Conservation (phyloP, 495 filamentous ascomycete genomes). For the Friedmanniomyces simplex region DNA sequence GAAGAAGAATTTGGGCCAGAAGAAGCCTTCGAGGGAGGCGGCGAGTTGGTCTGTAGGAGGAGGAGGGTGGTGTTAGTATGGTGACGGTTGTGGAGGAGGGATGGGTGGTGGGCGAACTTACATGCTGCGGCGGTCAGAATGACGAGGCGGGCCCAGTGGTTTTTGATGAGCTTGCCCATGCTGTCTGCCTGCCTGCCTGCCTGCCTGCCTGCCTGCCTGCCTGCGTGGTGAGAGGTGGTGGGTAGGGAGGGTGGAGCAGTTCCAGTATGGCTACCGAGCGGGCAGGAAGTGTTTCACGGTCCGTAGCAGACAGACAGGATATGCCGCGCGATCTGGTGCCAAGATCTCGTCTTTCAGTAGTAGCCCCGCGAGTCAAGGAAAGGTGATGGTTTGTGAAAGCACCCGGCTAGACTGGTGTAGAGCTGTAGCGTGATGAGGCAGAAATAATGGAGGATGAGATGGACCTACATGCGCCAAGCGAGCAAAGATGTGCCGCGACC, state of each 20-base stretch:
- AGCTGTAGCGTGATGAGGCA: not conserved
- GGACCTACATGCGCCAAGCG: slow-evolving; percentile 5
- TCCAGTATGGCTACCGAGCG: slow-evolving; percentile 9
- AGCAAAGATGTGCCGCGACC: not conserved
- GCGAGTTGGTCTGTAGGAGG: slow-evolving; percentile 77
- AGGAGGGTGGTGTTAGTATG: slow-evolving; percentile 28
- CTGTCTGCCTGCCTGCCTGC: not conserved
- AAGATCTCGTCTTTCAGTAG: too few relatives aligned
- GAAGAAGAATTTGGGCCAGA: slow-evolving; percentile 99
- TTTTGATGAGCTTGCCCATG: slow-evolving; percentile 98
- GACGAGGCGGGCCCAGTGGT: slow-evolving; percentile 94
- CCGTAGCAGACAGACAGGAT: not conserved
- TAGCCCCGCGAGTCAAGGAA: too few relatives aligned
- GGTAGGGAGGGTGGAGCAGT: not conserved
- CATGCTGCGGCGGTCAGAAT: slow-evolving; percentile 74
- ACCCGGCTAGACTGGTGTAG: not conserved
- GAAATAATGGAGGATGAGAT: not conserved
- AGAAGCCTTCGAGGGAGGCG: slow-evolving; percentile 75
- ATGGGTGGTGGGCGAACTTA: slow-evolving; percentile 36
- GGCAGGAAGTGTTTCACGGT: slow-evolving; percentile 7
- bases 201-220: too few relatives aligned
- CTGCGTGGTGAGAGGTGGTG: too few relatives aligned
- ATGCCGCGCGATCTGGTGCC: not conserved
- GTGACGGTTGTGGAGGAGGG: not conserved
- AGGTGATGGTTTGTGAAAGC: slow-evolving; percentile 1